Conservation (phyloP, 345 rosid genomes). For the Boechera retrofracta region DNA sequence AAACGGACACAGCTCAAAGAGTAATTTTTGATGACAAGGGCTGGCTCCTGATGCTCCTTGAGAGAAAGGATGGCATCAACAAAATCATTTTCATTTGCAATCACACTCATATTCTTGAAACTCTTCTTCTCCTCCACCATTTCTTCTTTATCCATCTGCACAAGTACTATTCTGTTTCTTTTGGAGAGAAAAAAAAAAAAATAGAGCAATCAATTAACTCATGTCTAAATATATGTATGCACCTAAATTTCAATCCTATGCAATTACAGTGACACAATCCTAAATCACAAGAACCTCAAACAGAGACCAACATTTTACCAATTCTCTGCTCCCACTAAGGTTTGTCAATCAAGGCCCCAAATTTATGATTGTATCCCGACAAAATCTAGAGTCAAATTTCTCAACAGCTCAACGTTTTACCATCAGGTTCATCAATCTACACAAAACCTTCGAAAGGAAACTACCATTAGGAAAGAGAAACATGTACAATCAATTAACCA, state of each 20-base stretch:
- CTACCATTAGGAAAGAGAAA: background rate
- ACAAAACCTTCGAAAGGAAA: background rate
- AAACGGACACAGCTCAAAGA: too few species aligned
- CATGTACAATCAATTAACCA: background rate
- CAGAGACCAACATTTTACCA: background rate
- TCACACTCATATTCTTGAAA: slow-evolving; percentile 15
- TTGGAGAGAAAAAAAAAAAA: background rate
- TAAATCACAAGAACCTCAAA: background rate
- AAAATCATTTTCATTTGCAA: background rate
- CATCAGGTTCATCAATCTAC: background rate
- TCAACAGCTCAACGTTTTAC: background rate
- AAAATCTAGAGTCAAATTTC: background rate
- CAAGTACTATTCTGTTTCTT: background rate
- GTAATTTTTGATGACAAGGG: too few species aligned
- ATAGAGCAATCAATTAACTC: background rate
- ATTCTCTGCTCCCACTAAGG: background rate
- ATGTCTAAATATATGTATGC: background rate
- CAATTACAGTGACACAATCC: background rate
- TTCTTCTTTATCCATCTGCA: slow-evolving; percentile 3
- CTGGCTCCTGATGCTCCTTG: background rate
- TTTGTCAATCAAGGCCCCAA: background rate
- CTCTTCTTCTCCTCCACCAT: background rate
- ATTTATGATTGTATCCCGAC: background rate
- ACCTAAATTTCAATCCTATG: background rate
- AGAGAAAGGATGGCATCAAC: background rate